Evolutionary conservation across 257 asterid genomes (phyloP), one percentile per base, ranked within the genome.

Genomic region (Marsdenia floribunda): DNA sequence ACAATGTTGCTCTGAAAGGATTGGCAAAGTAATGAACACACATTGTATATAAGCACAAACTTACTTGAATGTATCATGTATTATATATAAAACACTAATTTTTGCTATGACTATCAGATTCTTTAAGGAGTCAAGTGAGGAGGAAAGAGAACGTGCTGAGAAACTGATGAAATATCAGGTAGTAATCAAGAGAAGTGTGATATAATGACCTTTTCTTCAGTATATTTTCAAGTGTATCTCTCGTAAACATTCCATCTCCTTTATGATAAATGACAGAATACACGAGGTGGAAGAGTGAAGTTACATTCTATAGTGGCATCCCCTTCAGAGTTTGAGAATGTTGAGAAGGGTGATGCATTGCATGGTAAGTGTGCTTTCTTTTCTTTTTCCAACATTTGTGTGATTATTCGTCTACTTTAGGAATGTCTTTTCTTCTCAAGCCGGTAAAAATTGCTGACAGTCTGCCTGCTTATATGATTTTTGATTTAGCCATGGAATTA

Each of bases 101-200:
- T 35, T 70, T 76, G 29, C 52, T 66, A 18, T 38, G 22, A n/a
- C n/a, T 52, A 15, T 64, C 78, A 94, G 99, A 81, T 94, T 89
- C 72, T 92, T 94, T 49, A 89, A 89, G 85, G 97, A 88, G 80
- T 81, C 96, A 3, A 92, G 97, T 80, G 80, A 79, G 53, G 96
- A 92, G 85, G 97, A 92, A 85, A 86, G 91, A 81, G 97, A 88
- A 6, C 97, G 89, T 76, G 99, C 96, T 52, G 93, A 92, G 87
- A 94, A 87, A 80, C 80, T 94, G 19, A 89, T 90, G 91, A 78
- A 90, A 49, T 92, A 92, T 84, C 99, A 90, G 98, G 99, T 90
- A 71, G 42, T 6, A 33, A 3, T 53, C 50, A 22, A 58, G 11
- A 44, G 49, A 21, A 2, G 13, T 12, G 54, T 60, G 16, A 6